phyloP scores from a whole-genome alignment of 352 stramenopile species.

The Thalassiosira mediterranea region DNA sequence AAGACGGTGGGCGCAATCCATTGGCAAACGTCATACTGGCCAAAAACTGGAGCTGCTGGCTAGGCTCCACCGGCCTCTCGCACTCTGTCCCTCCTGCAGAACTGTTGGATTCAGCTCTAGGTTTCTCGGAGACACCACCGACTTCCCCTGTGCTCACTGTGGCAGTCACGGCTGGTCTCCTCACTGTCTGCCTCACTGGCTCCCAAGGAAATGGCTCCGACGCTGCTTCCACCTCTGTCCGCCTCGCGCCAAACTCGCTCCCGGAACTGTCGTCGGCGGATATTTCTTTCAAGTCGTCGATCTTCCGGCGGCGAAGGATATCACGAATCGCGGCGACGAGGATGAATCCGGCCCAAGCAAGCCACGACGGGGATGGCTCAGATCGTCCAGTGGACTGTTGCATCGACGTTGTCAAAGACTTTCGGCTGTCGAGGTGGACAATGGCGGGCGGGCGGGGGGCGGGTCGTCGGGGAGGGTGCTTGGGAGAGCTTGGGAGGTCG shows the following conservation, averaged over 20 bases:
- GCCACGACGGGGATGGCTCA: no score
- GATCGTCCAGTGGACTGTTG: no score
- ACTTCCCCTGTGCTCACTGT: background rate
- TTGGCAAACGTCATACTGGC: constrained; percentile 61
- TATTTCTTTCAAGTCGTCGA: no score
- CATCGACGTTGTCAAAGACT: no score
- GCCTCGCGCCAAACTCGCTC: no score
- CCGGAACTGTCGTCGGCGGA: no score
- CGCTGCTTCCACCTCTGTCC: no score
- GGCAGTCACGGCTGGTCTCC: background rate
- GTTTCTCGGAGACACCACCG: background rate
- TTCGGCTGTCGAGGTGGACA: no score
- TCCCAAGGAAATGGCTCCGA: constrained; percentile 19
- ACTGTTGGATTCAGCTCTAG: background rate
- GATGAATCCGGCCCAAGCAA: constrained; percentile 1
- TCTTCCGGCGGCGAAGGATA: background rate
- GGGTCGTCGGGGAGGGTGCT: no score
- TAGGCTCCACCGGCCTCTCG: background rate
- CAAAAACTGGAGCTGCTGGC: constrained; percentile 49
- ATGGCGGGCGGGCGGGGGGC: no score
- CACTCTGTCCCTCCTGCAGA: background rate
- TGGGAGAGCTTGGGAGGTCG: no score
- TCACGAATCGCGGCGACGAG: background rate
- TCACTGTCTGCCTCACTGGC: background rate
- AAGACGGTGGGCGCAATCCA: constrained; percentile 42